These are phyloP conservation scores for Termitomyces heimii DNA, from an alignment of 768 basidiomycete species.

Conservation along the genomic window DNA sequence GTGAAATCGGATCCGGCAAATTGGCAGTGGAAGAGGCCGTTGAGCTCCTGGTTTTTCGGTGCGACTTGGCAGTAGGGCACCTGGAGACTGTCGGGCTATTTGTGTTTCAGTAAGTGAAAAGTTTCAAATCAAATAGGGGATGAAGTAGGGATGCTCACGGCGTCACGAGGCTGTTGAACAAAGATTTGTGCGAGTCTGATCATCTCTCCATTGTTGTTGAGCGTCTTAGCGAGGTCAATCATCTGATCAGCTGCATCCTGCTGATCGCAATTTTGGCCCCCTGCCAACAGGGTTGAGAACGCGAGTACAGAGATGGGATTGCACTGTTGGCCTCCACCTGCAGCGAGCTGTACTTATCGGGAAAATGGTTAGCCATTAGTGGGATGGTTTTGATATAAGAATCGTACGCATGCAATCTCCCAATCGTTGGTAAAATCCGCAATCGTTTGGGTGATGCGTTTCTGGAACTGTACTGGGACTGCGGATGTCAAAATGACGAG, in stretches of 20 bases:
- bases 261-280: slow-evolving; percentile 35
- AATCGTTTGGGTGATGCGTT: slow-evolving; percentile 46
- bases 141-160: slow-evolving; percentile 31
- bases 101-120: background rate
- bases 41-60: slow-evolving; percentile 41
- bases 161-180: slow-evolving; percentile 45
- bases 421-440: slow-evolving; percentile 41
- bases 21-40: slow-evolving; percentile 51
- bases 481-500: slow-evolving; percentile 22
- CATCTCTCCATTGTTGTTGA: slow-evolving; percentile 37
- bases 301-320: slow-evolving; percentile 38
- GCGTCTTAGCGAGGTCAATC: slow-evolving; percentile 39
- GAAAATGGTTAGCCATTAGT: background rate
- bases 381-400: background rate
- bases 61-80: slow-evolving; percentile 46
- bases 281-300: slow-evolving; percentile 42
- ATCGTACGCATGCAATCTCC: slow-evolving; percentile 48
- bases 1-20: slow-evolving; percentile 36
- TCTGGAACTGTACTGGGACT: slow-evolving; percentile 25
- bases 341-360: slow-evolving; percentile 22
- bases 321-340: slow-evolving; percentile 41
- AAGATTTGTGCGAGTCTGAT: slow-evolving; percentile 41
- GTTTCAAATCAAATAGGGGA: background rate
- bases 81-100: slow-evolving; percentile 39
- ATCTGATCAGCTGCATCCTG: slow-evolving; percentile 44